Evolutionary conservation across 176 grass and related monocot genomes (phyloP).

Genomic region (Ensete ventricosum): DNA sequence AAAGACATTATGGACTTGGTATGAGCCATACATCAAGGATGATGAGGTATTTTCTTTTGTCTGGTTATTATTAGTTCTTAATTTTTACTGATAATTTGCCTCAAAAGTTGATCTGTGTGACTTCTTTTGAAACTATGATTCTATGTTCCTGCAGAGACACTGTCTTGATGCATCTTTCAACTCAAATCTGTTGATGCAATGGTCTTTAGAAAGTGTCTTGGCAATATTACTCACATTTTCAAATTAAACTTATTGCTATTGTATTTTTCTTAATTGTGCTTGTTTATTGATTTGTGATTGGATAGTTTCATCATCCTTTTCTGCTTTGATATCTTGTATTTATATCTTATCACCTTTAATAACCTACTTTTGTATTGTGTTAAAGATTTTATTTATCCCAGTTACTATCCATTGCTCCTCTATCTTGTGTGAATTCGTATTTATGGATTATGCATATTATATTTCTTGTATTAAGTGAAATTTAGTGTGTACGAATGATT

Average conservation of each 20-base stretch:
- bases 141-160: background rate
- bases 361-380: too few species aligned
- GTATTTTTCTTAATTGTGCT: background rate
- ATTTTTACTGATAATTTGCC: conserved; percentile 3
- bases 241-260: background rate
- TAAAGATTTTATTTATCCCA: too few species aligned
- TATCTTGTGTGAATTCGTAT: background rate
- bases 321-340: background rate
- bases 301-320: background rate
- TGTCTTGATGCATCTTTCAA: background rate
- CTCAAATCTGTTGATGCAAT: background rate
- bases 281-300: background rate
- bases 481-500: background rate
- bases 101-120: background rate
- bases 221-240: too few species aligned
- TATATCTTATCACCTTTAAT: background rate
- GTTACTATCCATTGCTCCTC: background rate
- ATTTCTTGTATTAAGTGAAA: background rate
- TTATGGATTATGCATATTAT: background rate
- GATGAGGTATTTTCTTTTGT: conserved; percentile 53
- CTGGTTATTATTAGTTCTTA: background rate
- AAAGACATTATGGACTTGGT: conserved; percentile 89
- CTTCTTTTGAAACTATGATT: background rate
- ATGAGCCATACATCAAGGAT: conserved; percentile 85
- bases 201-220: background rate